Conservation (phyloP, 805 yeast species). For the Yarrowia keelungensis region DNA sequence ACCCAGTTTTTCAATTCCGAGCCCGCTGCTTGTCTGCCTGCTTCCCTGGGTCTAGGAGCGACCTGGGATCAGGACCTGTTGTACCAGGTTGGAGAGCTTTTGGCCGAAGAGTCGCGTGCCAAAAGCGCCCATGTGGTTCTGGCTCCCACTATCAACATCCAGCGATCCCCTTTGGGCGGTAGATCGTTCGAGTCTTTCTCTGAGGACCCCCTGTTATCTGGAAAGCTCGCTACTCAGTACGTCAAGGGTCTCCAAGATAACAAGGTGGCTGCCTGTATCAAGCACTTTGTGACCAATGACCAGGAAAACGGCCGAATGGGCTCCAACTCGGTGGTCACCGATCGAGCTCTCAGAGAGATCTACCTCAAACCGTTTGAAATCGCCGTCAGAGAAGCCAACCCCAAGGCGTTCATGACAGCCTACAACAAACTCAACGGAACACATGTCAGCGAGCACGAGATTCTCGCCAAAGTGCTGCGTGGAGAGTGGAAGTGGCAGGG, state of each 20-base stretch:
- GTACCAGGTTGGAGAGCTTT: conserved; percentile 46
- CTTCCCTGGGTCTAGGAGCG: conserved; percentile 11
- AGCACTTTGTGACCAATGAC: conserved; percentile 70
- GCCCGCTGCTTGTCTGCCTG: conserved; percentile 20
- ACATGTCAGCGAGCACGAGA: conserved; percentile 59
- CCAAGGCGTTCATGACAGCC: conserved; percentile 65
- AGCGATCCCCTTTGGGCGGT: conserved; percentile 66
- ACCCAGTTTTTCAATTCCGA: conserved; percentile 20
- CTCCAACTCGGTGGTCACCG: conserved; percentile 59
- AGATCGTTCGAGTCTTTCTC: conserved; percentile 67
- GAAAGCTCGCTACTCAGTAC: conserved; percentile 57
- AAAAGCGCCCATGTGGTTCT: conserved; percentile 61
- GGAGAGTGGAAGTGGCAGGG: conserved; percentile 28
- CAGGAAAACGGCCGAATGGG: conserved; percentile 62
- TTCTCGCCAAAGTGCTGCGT: conserved; percentile 46
- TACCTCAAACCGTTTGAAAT: conserved; percentile 69
- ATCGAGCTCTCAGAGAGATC: conserved; percentile 69
- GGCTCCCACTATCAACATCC: conserved; percentile 62
- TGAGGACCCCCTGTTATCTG: conserved; percentile 64
- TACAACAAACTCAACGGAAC: conserved; percentile 69
- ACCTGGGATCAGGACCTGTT: conserved; percentile 19
- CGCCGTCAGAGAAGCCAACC: conserved; percentile 60
- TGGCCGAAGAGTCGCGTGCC: conserved; percentile 62
- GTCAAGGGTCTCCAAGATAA: conserved; percentile 62
- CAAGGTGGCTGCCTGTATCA: conserved; percentile 62